Evolutionary conservation across 257 asterid genomes (phyloP).

Genomic region (Marsdenia floribunda): DNA sequence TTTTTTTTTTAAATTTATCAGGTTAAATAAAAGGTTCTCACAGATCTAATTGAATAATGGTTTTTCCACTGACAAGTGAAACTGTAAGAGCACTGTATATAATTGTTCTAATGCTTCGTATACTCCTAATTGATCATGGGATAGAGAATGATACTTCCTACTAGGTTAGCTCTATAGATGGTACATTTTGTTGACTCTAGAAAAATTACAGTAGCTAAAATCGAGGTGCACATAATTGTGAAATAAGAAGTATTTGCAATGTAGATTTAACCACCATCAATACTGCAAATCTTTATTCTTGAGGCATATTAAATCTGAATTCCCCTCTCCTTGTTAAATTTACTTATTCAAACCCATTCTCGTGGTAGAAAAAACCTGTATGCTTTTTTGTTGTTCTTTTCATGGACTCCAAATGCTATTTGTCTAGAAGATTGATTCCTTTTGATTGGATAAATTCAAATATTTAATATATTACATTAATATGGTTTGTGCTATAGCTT

Average conservation of each 20-base stretch:
- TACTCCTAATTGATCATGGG: neutral
- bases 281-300: neutral
- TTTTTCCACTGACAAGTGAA: neutral
- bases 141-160: neutral
- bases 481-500: neutral
- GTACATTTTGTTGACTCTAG: neutral
- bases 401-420: neutral
- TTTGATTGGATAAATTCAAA: neutral
- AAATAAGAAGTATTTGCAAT: neutral
- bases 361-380: neutral
- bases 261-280: neutral
- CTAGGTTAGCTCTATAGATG: neutral
- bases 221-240: neutral
- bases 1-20: neutral
- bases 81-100: neutral
- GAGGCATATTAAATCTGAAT: neutral
- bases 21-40: neutral
- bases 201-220: neutral
- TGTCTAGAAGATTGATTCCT: neutral
- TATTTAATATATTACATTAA: neutral
- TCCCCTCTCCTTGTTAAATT: neutral
- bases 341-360: neutral
- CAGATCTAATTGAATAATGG: neutral
- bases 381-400: neutral
- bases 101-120: neutral